A percentile compares a stretch with the other conserved stretches of the same genome.
Conservation (phyloP, 305 asterid species). For the Solanum hybrid region DNA sequence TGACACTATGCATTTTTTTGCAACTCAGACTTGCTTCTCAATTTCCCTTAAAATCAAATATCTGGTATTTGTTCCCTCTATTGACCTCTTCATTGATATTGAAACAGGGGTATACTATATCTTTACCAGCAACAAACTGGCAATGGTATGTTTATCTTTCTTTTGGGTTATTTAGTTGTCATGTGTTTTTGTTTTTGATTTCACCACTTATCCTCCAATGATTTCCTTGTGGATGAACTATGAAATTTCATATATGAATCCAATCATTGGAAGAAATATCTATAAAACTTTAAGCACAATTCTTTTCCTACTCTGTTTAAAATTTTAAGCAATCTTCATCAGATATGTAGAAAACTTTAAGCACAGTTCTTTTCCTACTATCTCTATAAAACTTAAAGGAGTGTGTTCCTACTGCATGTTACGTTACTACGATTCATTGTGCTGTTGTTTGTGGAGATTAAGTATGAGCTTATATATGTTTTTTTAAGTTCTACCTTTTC, state of each 20-base stretch:
- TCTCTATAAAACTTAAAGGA: background rate
- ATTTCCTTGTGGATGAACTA: background rate
- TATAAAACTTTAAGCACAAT: background rate
- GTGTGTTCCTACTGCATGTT: background rate
- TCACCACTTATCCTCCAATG: background rate
- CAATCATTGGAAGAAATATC: background rate
- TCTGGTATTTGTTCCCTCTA: constrained; percentile 7
- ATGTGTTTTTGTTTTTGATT: background rate
- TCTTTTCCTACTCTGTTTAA: background rate
- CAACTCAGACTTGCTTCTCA: background rate
- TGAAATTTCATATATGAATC: background rate
- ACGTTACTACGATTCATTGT: background rate
- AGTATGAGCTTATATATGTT: background rate
- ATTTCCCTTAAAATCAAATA: background rate
- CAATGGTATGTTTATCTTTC: constrained; percentile 48
- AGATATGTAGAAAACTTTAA: background rate
- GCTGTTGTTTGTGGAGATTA: background rate
- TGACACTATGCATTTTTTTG: background rate
- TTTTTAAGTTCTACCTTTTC: background rate
- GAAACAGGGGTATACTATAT: constrained; percentile 75
- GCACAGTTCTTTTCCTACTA: background rate
- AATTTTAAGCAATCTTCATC: background rate
- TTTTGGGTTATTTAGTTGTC: background rate
- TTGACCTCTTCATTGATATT: constrained; percentile 18
- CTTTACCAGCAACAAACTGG: constrained; percentile 76